phyloP scores from a whole-genome alignment of 2,329 filamentous ascomycete genomes.

The Achaetomium macrosporum region DNA sequence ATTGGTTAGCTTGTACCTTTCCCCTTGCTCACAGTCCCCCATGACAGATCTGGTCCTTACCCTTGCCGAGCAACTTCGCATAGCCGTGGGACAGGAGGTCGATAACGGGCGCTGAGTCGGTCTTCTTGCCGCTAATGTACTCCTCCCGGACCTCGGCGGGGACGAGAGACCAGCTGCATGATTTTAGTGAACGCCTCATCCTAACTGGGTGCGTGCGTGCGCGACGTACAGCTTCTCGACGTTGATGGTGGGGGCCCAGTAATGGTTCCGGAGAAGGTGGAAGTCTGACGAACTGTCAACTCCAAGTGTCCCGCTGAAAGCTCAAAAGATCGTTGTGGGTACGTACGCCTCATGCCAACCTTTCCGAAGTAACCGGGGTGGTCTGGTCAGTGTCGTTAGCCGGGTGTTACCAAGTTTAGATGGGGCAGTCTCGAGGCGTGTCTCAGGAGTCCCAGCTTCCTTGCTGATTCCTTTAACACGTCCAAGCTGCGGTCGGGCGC shows the following conservation, averaged over 20 bases:
- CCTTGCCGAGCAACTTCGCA: constrained; percentile 98
- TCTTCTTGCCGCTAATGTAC: constrained; percentile 75
- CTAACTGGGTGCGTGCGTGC: constrained; percentile 19
- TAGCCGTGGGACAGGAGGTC: constrained; percentile 96
- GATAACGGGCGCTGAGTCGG: constrained; percentile 92
- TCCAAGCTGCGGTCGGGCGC: constrained; percentile 17
- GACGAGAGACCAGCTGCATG: constrained; percentile 83
- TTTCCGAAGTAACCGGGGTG: constrained; percentile 99
- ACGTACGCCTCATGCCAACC: constrained; percentile 67
- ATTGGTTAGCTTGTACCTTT: constrained; percentile 7
- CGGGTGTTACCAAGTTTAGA: constrained; percentile 65
- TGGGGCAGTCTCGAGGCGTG: constrained; percentile 30
- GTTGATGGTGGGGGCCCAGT: constrained; percentile 99
- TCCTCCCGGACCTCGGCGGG: constrained; percentile 87
- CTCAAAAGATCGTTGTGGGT: background rate
- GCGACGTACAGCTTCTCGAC: constrained; percentile 75
- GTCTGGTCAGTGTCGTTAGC: constrained; percentile 50
- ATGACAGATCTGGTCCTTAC: constrained; percentile 13
- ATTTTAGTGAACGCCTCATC: constrained; percentile 1
- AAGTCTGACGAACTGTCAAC: constrained; percentile 51
- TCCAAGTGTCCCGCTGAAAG: background rate
- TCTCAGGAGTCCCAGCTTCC: constrained; percentile 1
- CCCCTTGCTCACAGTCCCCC: background rate
- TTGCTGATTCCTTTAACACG: constrained; percentile 1
- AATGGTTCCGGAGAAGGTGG: constrained; percentile 92